Evolutionary conservation across 257 asterid species (phyloP), one percentile per base, ranked within the genome.

Genomic region (Cinchona pubescens): DNA sequence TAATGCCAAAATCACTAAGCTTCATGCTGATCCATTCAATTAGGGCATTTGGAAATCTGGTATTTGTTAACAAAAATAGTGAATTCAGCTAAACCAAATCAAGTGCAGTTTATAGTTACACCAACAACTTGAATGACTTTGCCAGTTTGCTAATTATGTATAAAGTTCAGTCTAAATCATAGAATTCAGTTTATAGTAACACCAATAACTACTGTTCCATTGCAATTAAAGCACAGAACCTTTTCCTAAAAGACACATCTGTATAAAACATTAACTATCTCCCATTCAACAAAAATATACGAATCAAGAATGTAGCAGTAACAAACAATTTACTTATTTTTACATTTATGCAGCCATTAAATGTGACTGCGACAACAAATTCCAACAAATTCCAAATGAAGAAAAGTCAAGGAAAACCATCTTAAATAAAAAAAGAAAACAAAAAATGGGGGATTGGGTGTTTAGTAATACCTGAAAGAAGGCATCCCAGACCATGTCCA

Each of bases 401-500:
- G 12, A 67, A 15, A 8, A 10, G 43, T 23, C 5, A 9, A 13
- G 3, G 68, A 7, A 43, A 4, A 19, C 43, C 40, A n/a, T n/a
- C n/a, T n/a, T n/a, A n/a, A 37, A 16, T 0, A 15, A 7, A 30
- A 19, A 64, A 38, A 42, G 8, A 18, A 64, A 67, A 15, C 65
- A 29, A 1, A 19, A 7, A 72, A 71, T 68, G 6, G 19, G 6
- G 4, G 11, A 51, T 51, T 51, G 11, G 29, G 60, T 18, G 59
- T 18, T 21, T 21, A 7, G 29, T 83, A n/a, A n/a, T n/a, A 93
- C 98, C 97, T 83, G 90, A 79, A 91, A 91, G 80, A 88, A 93
- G 5, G 79, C 92, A 79, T 91, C 96, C 98, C 98, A 93, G 61
- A 91, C 88, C 75, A 84, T 73, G 76, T 91, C 98, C 72, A 91